Percentiles rank a stretch among this genome's conserved stretches.
phyloP scores from a whole-genome alignment of 1,284 basidiomycete species.

The Boletus semigastroideus region DNA sequence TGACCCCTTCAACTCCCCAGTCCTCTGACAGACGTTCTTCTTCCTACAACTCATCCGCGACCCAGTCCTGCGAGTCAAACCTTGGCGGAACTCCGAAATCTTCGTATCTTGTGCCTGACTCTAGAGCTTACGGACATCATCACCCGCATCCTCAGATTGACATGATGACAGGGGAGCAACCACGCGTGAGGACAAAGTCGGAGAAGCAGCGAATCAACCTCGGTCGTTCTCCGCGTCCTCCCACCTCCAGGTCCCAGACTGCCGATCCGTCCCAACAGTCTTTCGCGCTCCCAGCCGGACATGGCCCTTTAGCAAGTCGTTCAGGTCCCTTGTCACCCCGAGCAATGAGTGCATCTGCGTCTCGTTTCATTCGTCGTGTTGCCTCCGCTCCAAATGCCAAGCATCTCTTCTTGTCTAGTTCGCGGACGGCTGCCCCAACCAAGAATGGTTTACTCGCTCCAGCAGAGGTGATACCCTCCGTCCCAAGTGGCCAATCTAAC shows the following conservation, averaged over 20 bases:
- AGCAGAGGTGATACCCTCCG: constrained; percentile 51
- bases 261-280: constrained; percentile 38
- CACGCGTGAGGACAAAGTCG: constrained; percentile 53
- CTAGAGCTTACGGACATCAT: constrained; percentile 33
- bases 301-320: constrained; percentile 35
- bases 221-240: constrained; percentile 20
- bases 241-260: constrained; percentile 31
- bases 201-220: constrained; percentile 47
- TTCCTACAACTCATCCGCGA: constrained; percentile 72
- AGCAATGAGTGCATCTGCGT: constrained; percentile 65
- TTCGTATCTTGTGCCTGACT: constrained; percentile 36
- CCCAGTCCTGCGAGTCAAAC: constrained; percentile 66
- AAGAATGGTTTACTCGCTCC: constrained; percentile 81
- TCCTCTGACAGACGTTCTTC: constrained; percentile 56
- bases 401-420: constrained; percentile 70
- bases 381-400: constrained; percentile 97
- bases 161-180: constrained; percentile 20
- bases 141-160: constrained; percentile 37
- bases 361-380: constrained; percentile 89
- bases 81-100: constrained; percentile 31
- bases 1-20: constrained; percentile 50
- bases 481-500: constrained; percentile 45
- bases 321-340: constrained; percentile 56
- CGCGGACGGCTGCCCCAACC: constrained; percentile 53
- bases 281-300: constrained; percentile 35